These are phyloP conservation scores for Podosphaera xanthii DNA, from an alignment of 2,329 filamentous ascomycete species.

Conservation along the genomic window DNA sequence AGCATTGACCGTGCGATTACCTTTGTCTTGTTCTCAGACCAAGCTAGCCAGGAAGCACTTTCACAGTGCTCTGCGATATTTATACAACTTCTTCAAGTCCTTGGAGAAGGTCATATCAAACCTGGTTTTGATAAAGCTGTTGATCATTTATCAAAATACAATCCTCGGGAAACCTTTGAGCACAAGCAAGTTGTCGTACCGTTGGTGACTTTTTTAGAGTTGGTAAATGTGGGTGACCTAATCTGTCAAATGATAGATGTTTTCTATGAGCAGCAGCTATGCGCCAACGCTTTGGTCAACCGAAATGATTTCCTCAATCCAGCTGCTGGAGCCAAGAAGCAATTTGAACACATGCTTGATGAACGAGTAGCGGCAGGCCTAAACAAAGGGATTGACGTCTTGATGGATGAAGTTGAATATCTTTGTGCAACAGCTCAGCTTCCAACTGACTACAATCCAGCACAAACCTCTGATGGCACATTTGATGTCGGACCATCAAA, in stretches of 20 bases:
- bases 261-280: slow-evolving; percentile 90
- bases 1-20: slow-evolving; percentile 68
- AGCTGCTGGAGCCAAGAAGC: slow-evolving; percentile 85
- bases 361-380: slow-evolving; percentile 87
- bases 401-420: slow-evolving; percentile 97
- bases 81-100: slow-evolving; percentile 56
- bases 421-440: slow-evolving; percentile 71
- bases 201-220: slow-evolving; percentile 82
- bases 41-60: slow-evolving; percentile 59
- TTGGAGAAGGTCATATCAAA: slow-evolving; percentile 73
- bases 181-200: slow-evolving; percentile 58
- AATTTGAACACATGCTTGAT: slow-evolving; percentile 95
- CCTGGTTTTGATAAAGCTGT: slow-evolving; percentile 88
- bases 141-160: slow-evolving; percentile 72
- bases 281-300: slow-evolving; percentile 61
- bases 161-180: slow-evolving; percentile 59
- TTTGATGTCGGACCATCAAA: slow-evolving; percentile 49
- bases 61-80: slow-evolving; percentile 85
- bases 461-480: slow-evolving; percentile 19
- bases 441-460: slow-evolving; percentile 76
- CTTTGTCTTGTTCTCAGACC: slow-evolving; percentile 60
- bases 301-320: slow-evolving; percentile 87
- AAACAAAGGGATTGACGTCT: slow-evolving; percentile 92
- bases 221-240: slow-evolving; percentile 92
- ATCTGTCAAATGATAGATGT: slow-evolving; percentile 99